Evolutionary conservation across 805 yeast genomes (phyloP).

Genomic region (Zygoascus bituminiphila): DNA sequence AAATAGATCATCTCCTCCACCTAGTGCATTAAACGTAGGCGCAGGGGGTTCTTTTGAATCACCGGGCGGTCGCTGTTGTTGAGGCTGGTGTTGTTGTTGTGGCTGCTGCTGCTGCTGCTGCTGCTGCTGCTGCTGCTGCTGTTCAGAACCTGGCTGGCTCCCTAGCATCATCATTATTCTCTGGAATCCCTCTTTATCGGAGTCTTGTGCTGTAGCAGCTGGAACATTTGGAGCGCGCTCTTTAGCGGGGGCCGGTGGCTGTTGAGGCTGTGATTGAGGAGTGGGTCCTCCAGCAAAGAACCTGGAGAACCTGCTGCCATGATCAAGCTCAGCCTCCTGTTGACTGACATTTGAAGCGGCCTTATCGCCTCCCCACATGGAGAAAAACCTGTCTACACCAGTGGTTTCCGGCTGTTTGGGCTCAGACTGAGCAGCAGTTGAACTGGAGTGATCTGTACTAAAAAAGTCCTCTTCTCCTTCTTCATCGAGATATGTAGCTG

Average conservation of each 20-base stretch:
- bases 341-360: background rate
- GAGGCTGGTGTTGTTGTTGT: constrained; percentile 3
- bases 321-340: background rate
- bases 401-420: background rate
- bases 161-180: constrained; percentile 26
- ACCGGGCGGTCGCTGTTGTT: constrained; percentile 4
- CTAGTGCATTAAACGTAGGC: no score
- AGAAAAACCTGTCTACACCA: constrained; percentile 19
- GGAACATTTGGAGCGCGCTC: constrained; percentile 1
- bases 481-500: background rate
- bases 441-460: background rate
- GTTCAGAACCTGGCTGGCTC: constrained; percentile 4
- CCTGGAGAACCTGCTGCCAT: constrained; percentile 4
- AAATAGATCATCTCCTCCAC: constrained; percentile 16
- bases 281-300: constrained; percentile 2
- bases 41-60: constrained; percentile 1
- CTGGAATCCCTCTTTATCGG: constrained; percentile 27
- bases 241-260: constrained; percentile 1
- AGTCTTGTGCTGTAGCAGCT: constrained; percentile 8
- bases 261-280: background rate
- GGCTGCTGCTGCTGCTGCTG: background rate
- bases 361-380: constrained; percentile 10
- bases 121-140: background rate
- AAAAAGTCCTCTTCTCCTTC: constrained; percentile 5
- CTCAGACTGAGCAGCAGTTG: background rate